Conservation (phyloP, 1,284 basidiomycete genomes). For the Schizophyllum amplum region DNA sequence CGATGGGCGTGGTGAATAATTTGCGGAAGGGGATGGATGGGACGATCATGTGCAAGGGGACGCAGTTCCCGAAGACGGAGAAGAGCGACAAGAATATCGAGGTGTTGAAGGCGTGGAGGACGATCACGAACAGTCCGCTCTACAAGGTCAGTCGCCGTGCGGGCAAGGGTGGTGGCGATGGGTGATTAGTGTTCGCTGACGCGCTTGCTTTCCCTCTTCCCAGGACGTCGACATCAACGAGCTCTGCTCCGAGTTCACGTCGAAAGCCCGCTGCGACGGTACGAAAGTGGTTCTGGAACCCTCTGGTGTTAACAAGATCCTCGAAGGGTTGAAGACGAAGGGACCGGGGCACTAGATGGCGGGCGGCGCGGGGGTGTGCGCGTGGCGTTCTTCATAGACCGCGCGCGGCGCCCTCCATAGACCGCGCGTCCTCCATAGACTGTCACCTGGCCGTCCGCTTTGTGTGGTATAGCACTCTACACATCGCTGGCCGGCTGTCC, state of each 20-base stretch:
- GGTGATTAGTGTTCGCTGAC: conserved; percentile 9
- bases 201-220: conserved; percentile 4
- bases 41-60: conserved; percentile 53
- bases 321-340: conserved; percentile 39
- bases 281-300: conserved; percentile 73
- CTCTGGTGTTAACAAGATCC: conserved; percentile 53
- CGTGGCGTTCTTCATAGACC: too few relatives aligned
- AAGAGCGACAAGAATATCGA: conserved; percentile 68
- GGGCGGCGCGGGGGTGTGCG: too few relatives aligned
- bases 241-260: conserved; percentile 67
- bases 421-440: too few relatives aligned
- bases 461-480: too few relatives aligned
- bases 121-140: conserved; percentile 60
- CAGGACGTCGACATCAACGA: conserved; percentile 71
- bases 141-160: conserved; percentile 47
- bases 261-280: conserved; percentile 74
- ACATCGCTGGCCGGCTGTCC: too few relatives aligned
- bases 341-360: neutral
- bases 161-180: neutral
- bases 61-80: conserved; percentile 57
- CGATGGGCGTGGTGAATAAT: neutral
- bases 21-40: conserved; percentile 23
- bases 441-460: too few relatives aligned
- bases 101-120: conserved; percentile 68
- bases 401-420: too few relatives aligned